Evolutionary conservation across 2,329 filamentous ascomycete genomes (phyloP).

Genomic region (Microsporum audouinii): DNA sequence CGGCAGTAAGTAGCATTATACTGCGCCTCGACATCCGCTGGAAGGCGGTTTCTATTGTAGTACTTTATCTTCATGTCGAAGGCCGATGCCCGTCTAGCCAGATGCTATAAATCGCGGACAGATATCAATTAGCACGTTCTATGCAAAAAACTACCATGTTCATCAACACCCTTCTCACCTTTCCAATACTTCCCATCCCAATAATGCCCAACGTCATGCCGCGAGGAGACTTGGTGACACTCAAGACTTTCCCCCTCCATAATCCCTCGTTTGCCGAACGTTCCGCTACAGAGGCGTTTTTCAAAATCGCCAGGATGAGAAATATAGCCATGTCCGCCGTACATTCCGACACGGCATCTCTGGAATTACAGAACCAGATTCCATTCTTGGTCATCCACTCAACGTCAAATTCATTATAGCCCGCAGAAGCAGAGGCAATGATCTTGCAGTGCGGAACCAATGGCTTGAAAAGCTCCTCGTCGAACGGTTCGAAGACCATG

Average conservation of each 20-base stretch:
- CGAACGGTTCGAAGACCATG: conserved; percentile 40
- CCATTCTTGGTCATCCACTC: conserved; percentile 32
- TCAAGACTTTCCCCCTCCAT: conserved; percentile 30
- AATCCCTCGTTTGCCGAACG: conserved; percentile 26
- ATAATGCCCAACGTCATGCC: conserved; percentile 39
- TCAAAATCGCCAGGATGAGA: conserved; percentile 36
- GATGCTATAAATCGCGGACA: conserved; percentile 16
- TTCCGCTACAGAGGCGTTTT: conserved; percentile 36
- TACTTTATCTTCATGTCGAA: conserved; percentile 39
- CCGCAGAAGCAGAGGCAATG: conserved; percentile 38
- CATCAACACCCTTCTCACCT: conserved; percentile 15
- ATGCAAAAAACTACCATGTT: background rate
- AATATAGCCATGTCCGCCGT: conserved; percentile 44
- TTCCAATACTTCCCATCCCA: conserved; percentile 41
- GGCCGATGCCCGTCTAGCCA: conserved; percentile 30
- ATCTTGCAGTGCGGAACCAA: conserved; percentile 37
- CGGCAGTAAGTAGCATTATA: conserved; percentile 29
- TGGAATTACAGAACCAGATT: conserved; percentile 45
- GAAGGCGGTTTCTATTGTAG: conserved; percentile 31
- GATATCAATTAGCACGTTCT: background rate
- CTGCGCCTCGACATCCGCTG: conserved; percentile 25
- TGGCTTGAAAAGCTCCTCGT: conserved; percentile 35
- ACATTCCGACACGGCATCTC: conserved; percentile 44
- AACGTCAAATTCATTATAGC: conserved; percentile 40
- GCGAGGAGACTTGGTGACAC: conserved; percentile 32